These are phyloP conservation scores for Wickerhamomyces tratensis DNA, from an alignment of 805 yeast genomes.

Conservation along the genomic window DNA sequence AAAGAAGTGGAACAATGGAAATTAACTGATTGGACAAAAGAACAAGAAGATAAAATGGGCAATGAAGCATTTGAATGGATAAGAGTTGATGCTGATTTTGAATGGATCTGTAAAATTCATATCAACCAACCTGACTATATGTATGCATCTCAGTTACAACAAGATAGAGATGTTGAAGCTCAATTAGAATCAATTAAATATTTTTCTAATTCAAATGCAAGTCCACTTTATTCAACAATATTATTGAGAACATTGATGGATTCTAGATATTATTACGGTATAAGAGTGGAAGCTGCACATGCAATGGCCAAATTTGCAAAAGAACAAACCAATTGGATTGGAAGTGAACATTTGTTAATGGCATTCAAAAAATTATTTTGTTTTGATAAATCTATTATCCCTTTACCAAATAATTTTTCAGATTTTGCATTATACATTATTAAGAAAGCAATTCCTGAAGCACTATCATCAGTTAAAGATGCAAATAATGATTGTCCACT, in stretches of 20 bases:
- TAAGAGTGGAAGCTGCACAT: constrained; percentile 76
- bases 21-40: constrained; percentile 57
- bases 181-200: constrained; percentile 75
- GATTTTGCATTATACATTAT: constrained; percentile 62
- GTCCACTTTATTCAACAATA: constrained; percentile 61
- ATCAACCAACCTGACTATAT: constrained; percentile 90
- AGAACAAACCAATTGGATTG: constrained; percentile 54
- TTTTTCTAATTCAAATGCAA: constrained; percentile 56
- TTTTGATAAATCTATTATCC: constrained; percentile 55
- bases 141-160: constrained; percentile 89
- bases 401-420: constrained; percentile 73
- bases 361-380: constrained; percentile 68
- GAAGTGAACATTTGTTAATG: constrained; percentile 60
- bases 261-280: constrained; percentile 76
- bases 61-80: constrained; percentile 97
- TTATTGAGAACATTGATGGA: constrained; percentile 78
- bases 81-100: constrained; percentile 94
- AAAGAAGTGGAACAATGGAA: constrained; percentile 64
- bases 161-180: constrained; percentile 94
- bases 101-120: constrained; percentile 82
- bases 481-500: constrained; percentile 53
- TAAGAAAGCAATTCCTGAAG: constrained; percentile 56
- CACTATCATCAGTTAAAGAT: constrained; percentile 52
- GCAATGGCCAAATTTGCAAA: constrained; percentile 66
- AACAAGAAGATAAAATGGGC: constrained; percentile 57